Base-by-base conservation (phyloP, 805 yeast species). In the Torulaspora quercuum region DNA sequence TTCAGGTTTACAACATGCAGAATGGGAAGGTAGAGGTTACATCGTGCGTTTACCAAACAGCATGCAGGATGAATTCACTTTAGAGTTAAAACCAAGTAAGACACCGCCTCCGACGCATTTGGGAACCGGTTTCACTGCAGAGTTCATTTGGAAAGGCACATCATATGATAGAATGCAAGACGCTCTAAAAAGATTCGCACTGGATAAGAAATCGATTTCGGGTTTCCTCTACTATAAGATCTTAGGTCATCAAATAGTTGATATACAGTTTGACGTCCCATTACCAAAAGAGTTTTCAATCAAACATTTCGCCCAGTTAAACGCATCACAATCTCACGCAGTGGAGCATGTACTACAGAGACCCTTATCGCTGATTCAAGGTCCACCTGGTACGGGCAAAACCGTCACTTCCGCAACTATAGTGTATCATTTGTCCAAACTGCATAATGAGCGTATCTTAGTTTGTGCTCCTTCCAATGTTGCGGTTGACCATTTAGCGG, bases 331-430 rank as follows among this genome's bases (percentile, higher is more conserved):
- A 59, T 72, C 73, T 2, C 75, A 73, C 50, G 96, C 97, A 0
- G 87, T 89, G 16, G 68, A 72, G 35, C 61, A 71, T 7, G 95
- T 81, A 0, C 59, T 87, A 40, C 73, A 73, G 50, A 69, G 77
- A 46, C 95, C 95, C 2, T 66, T 88, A 28, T 75, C 92, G 5
- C 69, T 87, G 47, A 86, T 87, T 44, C 96, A 89, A 59, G 97
- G 97, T 11, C 97, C 97, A 7, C 97, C 97, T 3, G 95, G 95
- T 46, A 89, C 97, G 0, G 97, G 97, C 57, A 89, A 89, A 56
- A 89, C 97, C 1, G 94, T 86, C 10, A 88, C 95, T 0, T 86
- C 95, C 0, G 90, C 95, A 2, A 80, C 95, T 0, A 84, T 89
- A 40, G 75, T 88, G 19, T 81, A 84, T 49, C 95, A 86, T 52